Evolutionary conservation across 2,329 filamentous ascomycete species (phyloP).

Genomic region (Aspergillus pseudotamarii): DNA sequence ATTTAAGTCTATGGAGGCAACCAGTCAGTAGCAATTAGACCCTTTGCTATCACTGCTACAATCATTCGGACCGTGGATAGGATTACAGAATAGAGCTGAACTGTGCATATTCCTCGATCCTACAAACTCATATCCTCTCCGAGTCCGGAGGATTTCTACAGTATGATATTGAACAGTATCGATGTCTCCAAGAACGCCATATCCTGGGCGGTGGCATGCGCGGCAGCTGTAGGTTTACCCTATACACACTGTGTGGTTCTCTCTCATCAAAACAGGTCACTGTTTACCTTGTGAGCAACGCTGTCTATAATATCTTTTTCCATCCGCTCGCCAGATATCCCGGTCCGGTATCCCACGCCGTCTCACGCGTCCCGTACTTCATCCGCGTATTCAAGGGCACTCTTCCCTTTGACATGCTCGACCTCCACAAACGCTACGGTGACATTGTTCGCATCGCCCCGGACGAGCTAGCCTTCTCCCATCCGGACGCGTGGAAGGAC

Average conservation of each 20-base stretch:
- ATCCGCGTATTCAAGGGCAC: slow-evolving; percentile 58
- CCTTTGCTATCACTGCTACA: not conserved
- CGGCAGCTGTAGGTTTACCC: not conserved
- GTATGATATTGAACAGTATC: not conserved
- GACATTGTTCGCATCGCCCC: slow-evolving; percentile 33
- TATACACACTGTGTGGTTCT: not conserved
- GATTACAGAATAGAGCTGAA: not conserved
- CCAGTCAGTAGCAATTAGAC: too few species aligned
- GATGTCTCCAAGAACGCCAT: not conserved
- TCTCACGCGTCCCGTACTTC: slow-evolving; percentile 63
- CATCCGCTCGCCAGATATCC: slow-evolving; percentile 29
- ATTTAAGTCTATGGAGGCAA: too few species aligned
- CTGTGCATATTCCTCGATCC: not conserved
- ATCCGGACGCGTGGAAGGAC: slow-evolving; percentile 31
- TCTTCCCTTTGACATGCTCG: slow-evolving; percentile 24
- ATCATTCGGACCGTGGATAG: not conserved
- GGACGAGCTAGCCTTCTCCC: slow-evolving; percentile 28
- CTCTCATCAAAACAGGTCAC: not conserved
- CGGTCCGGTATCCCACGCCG: slow-evolving; percentile 19
- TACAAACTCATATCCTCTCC: not conserved
- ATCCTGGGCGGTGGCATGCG: not conserved
- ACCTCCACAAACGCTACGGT: slow-evolving; percentile 32
- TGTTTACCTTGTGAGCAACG: slow-evolving; percentile 10
- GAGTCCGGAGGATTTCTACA: not conserved
- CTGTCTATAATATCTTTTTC: slow-evolving; percentile 27